Conservation (phyloP, 2,329 filamentous ascomycete genomes). For the Trichophyton benhamiae region DNA sequence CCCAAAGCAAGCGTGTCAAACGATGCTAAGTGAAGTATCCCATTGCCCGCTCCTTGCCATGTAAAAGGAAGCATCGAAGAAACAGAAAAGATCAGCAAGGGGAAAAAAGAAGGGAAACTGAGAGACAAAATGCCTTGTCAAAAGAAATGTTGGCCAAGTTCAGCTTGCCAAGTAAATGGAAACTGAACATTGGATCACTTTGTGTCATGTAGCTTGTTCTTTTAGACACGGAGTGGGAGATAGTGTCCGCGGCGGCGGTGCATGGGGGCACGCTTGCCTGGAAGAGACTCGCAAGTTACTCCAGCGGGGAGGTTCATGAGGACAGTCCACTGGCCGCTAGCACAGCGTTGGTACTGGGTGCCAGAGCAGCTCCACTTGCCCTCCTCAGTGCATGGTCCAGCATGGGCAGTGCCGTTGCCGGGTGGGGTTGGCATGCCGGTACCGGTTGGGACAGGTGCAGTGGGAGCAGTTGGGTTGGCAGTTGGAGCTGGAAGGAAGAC, state of each 20-base stretch:
- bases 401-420: constrained; percentile 6
- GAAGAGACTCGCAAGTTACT: constrained; percentile 34
- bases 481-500: constrained; percentile 11
- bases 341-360: constrained; percentile 49
- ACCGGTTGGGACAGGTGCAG: constrained; percentile 3
- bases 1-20: neutral
- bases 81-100: neutral
- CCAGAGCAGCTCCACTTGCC: constrained; percentile 50
- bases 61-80: neutral
- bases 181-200: neutral
- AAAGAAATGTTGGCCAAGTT: neutral
- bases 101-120: neutral
- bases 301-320: constrained; percentile 42
- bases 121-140: neutral
- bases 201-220: too few relatives aligned
- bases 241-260: constrained; percentile 3
- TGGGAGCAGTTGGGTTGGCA: neutral
- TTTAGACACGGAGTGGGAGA: neutral
- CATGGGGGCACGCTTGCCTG: constrained; percentile 18
- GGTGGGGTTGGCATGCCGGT: constrained; percentile 3
- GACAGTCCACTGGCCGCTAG: constrained; percentile 45
- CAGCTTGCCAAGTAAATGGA: neutral
- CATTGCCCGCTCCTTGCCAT: neutral
- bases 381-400: constrained; percentile 36
- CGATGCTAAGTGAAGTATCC: constrained; percentile 1